phyloP scores from a whole-genome alignment of 441 rosid genomes.

The Corymbia calophylla region DNA sequence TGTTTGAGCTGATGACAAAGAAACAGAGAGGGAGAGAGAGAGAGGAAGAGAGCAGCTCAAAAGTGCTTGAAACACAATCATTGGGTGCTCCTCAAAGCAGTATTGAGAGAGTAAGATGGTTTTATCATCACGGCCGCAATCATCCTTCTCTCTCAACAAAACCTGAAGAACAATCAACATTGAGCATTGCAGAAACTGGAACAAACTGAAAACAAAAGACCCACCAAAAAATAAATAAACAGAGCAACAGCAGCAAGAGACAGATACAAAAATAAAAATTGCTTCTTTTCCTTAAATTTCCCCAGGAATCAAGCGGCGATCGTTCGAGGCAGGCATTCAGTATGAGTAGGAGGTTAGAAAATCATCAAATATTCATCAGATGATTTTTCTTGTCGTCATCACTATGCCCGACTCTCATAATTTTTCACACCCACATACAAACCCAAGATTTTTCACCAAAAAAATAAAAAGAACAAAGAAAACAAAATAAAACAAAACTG shows the following conservation, averaged over 20 bases:
- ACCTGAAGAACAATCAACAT: background rate
- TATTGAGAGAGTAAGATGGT: background rate
- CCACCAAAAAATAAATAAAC: background rate
- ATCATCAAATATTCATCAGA: conserved; percentile 34
- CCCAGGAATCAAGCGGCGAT: background rate
- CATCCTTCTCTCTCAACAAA: background rate
- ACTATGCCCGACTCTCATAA: conserved; percentile 13
- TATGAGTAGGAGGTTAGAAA: conserved; percentile 61
- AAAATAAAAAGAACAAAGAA: background rate
- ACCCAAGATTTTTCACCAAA: background rate
- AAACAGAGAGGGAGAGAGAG: background rate
- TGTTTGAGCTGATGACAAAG: background rate
- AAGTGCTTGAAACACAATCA: conserved; percentile 5
- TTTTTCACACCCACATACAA: too few relatives aligned
- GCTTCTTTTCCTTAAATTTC: background rate
- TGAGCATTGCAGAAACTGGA: background rate
- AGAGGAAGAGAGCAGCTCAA: background rate
- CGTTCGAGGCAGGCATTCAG: conserved; percentile 29
- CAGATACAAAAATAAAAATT: background rate
- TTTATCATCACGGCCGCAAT: conserved; percentile 3
- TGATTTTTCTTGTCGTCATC: conserved; percentile 37
- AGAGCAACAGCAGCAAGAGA: background rate
- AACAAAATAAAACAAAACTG: background rate
- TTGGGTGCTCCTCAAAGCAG: background rate
- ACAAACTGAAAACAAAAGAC: background rate